phyloP scores from a whole-genome alignment of 2,329 filamentous ascomycete genomes.

The Ascochyta pisi region DNA sequence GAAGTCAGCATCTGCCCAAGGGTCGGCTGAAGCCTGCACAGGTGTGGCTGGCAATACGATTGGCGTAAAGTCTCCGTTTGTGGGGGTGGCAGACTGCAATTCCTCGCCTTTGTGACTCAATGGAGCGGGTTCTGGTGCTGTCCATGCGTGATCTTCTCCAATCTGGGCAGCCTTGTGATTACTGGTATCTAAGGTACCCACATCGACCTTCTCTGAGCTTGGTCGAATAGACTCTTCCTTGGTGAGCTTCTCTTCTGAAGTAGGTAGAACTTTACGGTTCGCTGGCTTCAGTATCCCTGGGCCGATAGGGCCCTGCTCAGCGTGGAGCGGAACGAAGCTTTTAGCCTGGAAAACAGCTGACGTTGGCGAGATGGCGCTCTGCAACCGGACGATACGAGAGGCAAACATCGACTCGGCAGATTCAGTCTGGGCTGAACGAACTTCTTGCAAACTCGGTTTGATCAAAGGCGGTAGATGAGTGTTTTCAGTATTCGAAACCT shows the following conservation, averaged over 20 bases:
- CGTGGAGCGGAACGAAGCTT: constrained; percentile 34
- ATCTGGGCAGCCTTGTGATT: not conserved
- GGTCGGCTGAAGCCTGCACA: constrained; percentile 14
- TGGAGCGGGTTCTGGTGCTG: not conserved
- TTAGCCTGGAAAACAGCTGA: constrained; percentile 41
- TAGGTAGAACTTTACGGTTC: constrained; percentile 20
- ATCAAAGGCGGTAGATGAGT: constrained; percentile 20
- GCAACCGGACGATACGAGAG: constrained; percentile 41
- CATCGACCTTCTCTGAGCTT: not conserved
- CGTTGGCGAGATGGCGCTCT: constrained; percentile 43
- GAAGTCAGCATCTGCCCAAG: constrained; percentile 27
- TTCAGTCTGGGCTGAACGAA: constrained; percentile 16
- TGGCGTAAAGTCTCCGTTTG: not conserved
- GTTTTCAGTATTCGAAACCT: constrained; percentile 13
- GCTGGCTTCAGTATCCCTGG: constrained; percentile 36
- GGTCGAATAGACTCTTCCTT: not conserved
- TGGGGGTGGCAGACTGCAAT: not conserved
- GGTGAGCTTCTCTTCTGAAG: constrained; percentile 18
- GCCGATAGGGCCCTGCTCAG: constrained; percentile 40
- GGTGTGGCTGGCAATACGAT: constrained; percentile 8
- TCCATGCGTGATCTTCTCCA: constrained; percentile 12
- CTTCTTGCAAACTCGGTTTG: constrained; percentile 20
- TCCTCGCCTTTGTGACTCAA: not conserved
- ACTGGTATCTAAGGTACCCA: not conserved
- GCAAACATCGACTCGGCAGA: constrained; percentile 33